Percentiles rank a stretch among this genome's conserved stretches.
Conservation (phyloP, 345 rosid species). For the Corchorus olitorius region DNA sequence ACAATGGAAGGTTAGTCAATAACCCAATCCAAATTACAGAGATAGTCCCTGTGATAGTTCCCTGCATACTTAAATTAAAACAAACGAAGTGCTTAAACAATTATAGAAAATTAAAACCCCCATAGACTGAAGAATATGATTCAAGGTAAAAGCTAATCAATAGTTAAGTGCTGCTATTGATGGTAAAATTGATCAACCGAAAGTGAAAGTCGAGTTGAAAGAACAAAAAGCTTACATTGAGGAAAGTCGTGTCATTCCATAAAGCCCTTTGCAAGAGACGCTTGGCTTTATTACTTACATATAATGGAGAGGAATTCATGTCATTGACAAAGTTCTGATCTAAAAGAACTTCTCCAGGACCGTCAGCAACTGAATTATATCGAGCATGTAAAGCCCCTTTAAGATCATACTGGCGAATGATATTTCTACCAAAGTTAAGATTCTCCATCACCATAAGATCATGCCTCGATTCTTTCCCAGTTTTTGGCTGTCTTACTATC, state of each 20-base stretch:
- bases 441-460: slow-evolving; percentile 99
- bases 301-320: slow-evolving; percentile 90
- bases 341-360: slow-evolving; percentile 75
- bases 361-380: slow-evolving; percentile 51
- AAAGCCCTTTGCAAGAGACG: slow-evolving; percentile 78
- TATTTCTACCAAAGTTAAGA: slow-evolving; percentile 68
- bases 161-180: background rate
- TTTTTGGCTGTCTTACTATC: slow-evolving; percentile 64
- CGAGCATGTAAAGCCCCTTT: slow-evolving; percentile 93
- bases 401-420: slow-evolving; percentile 88
- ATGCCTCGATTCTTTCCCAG: slow-evolving; percentile 78
- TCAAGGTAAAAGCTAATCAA: background rate
- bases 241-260: slow-evolving; percentile 94
- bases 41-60: background rate
- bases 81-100: too few species aligned
- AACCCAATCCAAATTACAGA: background rate
- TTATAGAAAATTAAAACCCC: too few species aligned
- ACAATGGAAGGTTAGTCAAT: slow-evolving; percentile 11
- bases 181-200: background rate
- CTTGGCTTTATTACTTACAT: slow-evolving; percentile 77
- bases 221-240: slow-evolving; percentile 60
- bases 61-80: too few species aligned
- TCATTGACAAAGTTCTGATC: slow-evolving; percentile 95
- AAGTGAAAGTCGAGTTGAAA: background rate
- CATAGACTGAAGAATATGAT: background rate